Evolutionary conservation across 306 rosid genomes (phyloP), one percentile per base, ranked within the genome.

Genomic region (Dryas octopetala): DNA sequence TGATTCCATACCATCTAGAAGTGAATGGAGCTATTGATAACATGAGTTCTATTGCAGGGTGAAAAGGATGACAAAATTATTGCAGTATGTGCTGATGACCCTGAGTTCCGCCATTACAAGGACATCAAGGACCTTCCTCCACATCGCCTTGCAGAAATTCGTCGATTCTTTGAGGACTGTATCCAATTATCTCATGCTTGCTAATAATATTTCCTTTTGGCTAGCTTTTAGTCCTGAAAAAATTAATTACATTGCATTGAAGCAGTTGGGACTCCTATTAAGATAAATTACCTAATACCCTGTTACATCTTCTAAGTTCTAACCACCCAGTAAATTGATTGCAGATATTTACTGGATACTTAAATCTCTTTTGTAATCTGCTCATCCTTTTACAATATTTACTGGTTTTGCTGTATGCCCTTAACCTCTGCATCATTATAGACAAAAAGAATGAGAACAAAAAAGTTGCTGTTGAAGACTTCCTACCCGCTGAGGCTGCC

Each of bases 381-480:
- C 2, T 78, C 12, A 2, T 69, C 32, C 53, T 16, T 50, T 14
- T 60, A 48, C 53, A 5, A 17, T 52, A 48, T 54, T 28, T n/a
- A 58, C 76, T 71, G 64, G 68, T 70, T 32, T 66, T 73, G 69
- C 70, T 78, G 73, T 59, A 16, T 53, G 63, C 73, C 85, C 91
- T 88, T 93, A 87, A 75, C 86, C 68, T 75, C 66, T 19, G 60
- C 67, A n/a, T 14, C 68, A 76, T 66, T 11, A 76, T 80, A 95
- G 99, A 95, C 91, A 95, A 95, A 85, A 95, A 95, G 89, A 95
- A 95, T 65, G 97, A 95, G 86, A 95, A 95, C 91, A 95, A 95
- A 87, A 86, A 76, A 75, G 99, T 92, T 41, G 99, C 79, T 58
- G 99, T 95, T 67, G 97, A 95, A 71, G 99, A 95, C 84, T 95